Evolutionary conservation across 495 filamentous ascomycete species (phyloP).

Genomic region (Tuber magnatum): DNA sequence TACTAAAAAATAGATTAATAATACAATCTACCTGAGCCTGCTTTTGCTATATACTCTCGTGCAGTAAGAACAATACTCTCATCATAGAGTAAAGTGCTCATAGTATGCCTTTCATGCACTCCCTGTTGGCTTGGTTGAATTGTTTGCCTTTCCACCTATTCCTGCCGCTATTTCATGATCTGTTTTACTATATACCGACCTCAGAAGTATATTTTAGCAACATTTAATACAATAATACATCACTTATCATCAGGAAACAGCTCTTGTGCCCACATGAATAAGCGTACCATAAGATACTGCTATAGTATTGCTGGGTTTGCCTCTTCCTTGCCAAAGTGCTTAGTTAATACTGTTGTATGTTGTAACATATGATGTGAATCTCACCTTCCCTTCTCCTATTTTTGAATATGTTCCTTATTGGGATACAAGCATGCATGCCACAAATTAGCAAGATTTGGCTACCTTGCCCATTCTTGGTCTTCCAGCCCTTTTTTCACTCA

Average conservation of each 20-base stretch:
- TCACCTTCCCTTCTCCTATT: too few species aligned
- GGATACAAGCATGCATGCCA: too few species aligned
- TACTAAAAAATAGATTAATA: neutral
- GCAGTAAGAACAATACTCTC: constrained; percentile 5
- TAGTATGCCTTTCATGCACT: neutral
- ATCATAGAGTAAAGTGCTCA: constrained; percentile 6
- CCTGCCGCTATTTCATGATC: neutral
- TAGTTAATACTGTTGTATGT: too few species aligned
- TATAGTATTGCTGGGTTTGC: too few species aligned
- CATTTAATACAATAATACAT: neutral
- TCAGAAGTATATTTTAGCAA: neutral
- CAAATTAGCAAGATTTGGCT: too few species aligned
- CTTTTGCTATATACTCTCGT: neutral
- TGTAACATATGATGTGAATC: too few species aligned
- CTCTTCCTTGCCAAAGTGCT: too few species aligned
- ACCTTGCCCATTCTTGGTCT: too few species aligned
- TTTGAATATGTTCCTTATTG: too few species aligned
- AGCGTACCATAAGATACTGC: too few species aligned
- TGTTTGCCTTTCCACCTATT: neutral
- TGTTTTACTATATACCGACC: neutral
- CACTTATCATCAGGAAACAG: neutral
- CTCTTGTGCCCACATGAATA: too few species aligned
- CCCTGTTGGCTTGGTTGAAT: neutral
- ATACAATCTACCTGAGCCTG: constrained; percentile 3
- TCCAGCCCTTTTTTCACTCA: too few species aligned